Base-by-base conservation (phyloP, 2,329 filamentous ascomycete genomes). In the Trichoderma sp. region DNA sequence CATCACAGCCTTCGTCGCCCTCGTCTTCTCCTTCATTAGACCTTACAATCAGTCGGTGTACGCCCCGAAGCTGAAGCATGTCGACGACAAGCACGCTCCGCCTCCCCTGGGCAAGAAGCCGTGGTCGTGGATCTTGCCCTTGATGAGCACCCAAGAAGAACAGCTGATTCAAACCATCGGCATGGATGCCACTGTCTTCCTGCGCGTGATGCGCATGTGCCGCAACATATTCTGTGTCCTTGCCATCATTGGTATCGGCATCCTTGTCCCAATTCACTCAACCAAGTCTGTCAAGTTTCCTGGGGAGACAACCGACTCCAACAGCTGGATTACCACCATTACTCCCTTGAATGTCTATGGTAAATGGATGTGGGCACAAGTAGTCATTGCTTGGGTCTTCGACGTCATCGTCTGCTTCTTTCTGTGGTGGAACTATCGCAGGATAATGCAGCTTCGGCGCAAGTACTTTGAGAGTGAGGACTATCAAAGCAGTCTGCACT, bases 31-130 rank as follows among this genome's bases (percentile, higher is more conserved):
- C 74, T 85, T 98, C 77, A 86, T 98, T 70, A 93, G 96, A 73
- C 96, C 96, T 6, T 94, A 95, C 82, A 95, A 98, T 81, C 92
- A 91, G 71, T 89, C 95, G 76, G 93, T 99, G 62, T 99, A 99
- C 83, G 95, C 96, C 4, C 96, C 96, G 53, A 95, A 97, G 80
- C 86, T 97, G 63, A 97, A 97, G 80, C 92, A 98, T 85, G 92
- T 94, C 79, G 95, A 98, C 80, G 90, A 94, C 76, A 94, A 92
- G 81, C 94, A 97, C 83, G 89, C 93, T 11, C 96, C 95, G 21
- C 96, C 96, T 14, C 90, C 92, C 1, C 87, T 98, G 77, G 93
- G 92, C 71, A 97, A 92, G 79, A 92, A 93, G n/a, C 84, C 95
- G 11, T 94, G 97, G 79, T 91, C 94, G 62, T 99, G 96, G 96